Percentiles rank a stretch among this genome's conserved stretches.
These are phyloP conservation scores for Coemansia sp. DNA, from an alignment of 192 early-diverging fungal species.

Conservation along the genomic window DNA sequence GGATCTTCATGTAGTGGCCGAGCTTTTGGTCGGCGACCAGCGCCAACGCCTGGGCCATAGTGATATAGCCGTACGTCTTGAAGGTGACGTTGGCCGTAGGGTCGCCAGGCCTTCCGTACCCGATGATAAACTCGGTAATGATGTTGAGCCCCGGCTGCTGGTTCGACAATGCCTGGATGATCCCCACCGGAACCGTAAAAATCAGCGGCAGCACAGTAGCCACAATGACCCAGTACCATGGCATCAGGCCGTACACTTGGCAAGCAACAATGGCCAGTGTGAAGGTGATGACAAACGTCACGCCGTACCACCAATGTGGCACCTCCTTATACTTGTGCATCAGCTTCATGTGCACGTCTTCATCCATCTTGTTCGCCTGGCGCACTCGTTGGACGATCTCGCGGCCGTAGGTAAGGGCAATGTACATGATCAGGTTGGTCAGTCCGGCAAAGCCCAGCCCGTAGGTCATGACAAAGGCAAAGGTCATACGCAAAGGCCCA, in stretches of 20 bases:
- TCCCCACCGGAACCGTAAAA: slow-evolving; percentile 75
- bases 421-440: slow-evolving; percentile 61
- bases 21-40: slow-evolving; percentile 67
- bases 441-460: slow-evolving; percentile 62
- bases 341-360: slow-evolving; percentile 69
- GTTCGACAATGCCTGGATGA: slow-evolving; percentile 73
- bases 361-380: slow-evolving; percentile 51
- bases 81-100: slow-evolving; percentile 78
- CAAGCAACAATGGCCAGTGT: slow-evolving; percentile 35
- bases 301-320: slow-evolving; percentile 65
- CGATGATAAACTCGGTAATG: slow-evolving; percentile 78
- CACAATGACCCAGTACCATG: slow-evolving; percentile 71
- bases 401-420: slow-evolving; percentile 58
- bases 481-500: slow-evolving; percentile 61
- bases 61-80: slow-evolving; percentile 79
- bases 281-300: slow-evolving; percentile 37
- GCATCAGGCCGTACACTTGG: slow-evolving; percentile 42
- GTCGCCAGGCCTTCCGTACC: slow-evolving; percentile 67
- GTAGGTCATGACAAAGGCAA: slow-evolving; percentile 65
- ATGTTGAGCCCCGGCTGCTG: slow-evolving; percentile 72
- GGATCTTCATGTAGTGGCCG: slow-evolving; percentile 78
- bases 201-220: slow-evolving; percentile 54
- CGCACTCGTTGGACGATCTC: slow-evolving; percentile 60
- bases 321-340: slow-evolving; percentile 72
- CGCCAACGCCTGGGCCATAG: slow-evolving; percentile 64